These are phyloP conservation scores for Pichia sp. DNA, from an alignment of 1,139 yeast species.

Conservation along the genomic window DNA sequence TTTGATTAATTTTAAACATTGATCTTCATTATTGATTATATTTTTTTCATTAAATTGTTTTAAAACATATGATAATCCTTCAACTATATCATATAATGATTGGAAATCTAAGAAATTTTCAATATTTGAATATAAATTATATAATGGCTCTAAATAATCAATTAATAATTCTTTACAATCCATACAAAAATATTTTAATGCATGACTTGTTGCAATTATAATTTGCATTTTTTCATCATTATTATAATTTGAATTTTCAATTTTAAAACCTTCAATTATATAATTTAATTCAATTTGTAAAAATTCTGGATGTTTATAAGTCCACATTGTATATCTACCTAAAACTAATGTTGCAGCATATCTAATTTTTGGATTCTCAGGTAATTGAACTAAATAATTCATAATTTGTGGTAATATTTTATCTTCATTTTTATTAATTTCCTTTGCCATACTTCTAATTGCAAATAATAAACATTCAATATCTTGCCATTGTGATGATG, in stretches of 20 bases:
- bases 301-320: slow-evolving; percentile 74
- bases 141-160: slow-evolving; percentile 68
- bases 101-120: slow-evolving; percentile 51
- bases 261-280: slow-evolving; percentile 66
- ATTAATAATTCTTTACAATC: slow-evolving; percentile 74
- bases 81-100: slow-evolving; percentile 74
- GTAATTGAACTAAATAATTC: slow-evolving; percentile 62
- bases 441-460: slow-evolving; percentile 92
- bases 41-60: slow-evolving; percentile 40
- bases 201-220: slow-evolving; percentile 83
- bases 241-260: slow-evolving; percentile 14
- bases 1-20: slow-evolving; percentile 39
- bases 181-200: slow-evolving; percentile 89
- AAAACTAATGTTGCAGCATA: slow-evolving; percentile 89
- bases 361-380: slow-evolving; percentile 80
- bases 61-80: slow-evolving; percentile 85
- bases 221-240: slow-evolving; percentile 38
- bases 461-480: slow-evolving; percentile 88
- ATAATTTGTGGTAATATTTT: slow-evolving; percentile 71
- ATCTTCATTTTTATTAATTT: slow-evolving; percentile 64
- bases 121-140: slow-evolving; percentile 66
- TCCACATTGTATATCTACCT: slow-evolving; percentile 96
- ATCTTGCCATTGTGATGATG: slow-evolving; percentile 58
- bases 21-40: slow-evolving; percentile 25
- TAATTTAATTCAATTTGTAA: slow-evolving; percentile 80